Base-by-base conservation (phyloP, 2,329 filamentous ascomycete species). In the Ciborinia camelliae region DNA sequence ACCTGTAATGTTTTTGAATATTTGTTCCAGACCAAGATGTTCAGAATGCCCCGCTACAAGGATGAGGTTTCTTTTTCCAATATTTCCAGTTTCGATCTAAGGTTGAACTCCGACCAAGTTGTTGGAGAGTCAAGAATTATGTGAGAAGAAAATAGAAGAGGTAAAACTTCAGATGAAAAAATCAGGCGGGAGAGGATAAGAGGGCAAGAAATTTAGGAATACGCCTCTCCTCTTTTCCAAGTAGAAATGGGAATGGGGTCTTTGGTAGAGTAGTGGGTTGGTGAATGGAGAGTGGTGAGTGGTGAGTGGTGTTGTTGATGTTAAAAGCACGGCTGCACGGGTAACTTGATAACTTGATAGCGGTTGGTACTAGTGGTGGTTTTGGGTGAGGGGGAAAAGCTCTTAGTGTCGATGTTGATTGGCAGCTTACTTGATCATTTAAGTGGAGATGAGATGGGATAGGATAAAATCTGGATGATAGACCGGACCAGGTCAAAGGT, bases 21-120 rank as follows among this genome's bases (percentile, higher is more conserved):
- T 39, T 30, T 52, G 58, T 52, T 61, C 45, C 58, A 61, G 58
- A 61, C 58, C 41, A 35, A 58, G 55, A 58, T 18, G 55, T 35
- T 58, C 41, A 26, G n/a, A 47, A 35, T 58, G 55, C 55, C 58
- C 58, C 58, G 45, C 58, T 61, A 61, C 58, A 37, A 61, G 58
- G 58, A 61, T 51, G 58, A 41, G 45, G 58, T 53, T 61, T 61
- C 43, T 28, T 28, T 23, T 14, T 53, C 53, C 15, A 32, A 37
- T n/a, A 32, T 28, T 28, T 39, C 53, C 32, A n/a, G 2, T 37
- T 48, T 52, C 4, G 23, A n/a, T 28, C 10, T 52, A n/a, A 39
- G 23, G 28, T 39, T 18, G 26, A 23, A 45, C 43, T n/a, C n/a
- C n/a, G 37, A 45, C 35, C 4, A 43, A 30, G n/a, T 58, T 41